Evolutionary conservation across 495 filamentous ascomycete species (phyloP), one percentile per base, ranked within the genome.

Genomic region (Penicillium lagena): DNA sequence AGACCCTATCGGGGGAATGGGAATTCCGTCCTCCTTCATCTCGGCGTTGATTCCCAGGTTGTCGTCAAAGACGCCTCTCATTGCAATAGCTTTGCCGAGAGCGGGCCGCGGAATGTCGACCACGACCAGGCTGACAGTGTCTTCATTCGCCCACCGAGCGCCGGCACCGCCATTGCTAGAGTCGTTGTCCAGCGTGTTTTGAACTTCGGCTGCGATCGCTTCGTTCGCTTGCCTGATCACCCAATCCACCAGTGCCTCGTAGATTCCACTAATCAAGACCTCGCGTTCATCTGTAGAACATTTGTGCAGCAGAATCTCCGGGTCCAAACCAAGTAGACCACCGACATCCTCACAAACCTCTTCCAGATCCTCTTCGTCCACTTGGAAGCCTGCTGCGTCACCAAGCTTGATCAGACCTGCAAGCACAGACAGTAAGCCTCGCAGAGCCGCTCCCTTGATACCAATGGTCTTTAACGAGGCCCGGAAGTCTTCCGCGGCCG

Each of bases 191-290:
- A 83, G 79, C 2, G 72, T 73, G 40, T 79, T 76, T 27, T 76
- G 72, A 49, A 97, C 74, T 44, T 96, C 89, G 14, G 71, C 70
- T 1, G 79, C 73, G 54, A 98, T 93, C 30, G 91, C 80, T n/a
- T 86, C 82, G 51, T 98, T 98, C 35, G 89, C 89, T 56, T 87
- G 90, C 14, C 73, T 66, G 38, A 97, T 81, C 5, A 97, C 83
- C 89, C 90, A 96, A 60, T 98, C 93, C 2, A 98, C 90, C 39
- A 97, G 66, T 31, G 91, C 87, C 62, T 98, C 94, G 55, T 98
- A 97, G 13, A 97, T 71, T 1, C 87, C 90, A 9, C 81, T 79
- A 47, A 98, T 86, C 36, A 96, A 68, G 9, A 85, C 77, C 60
- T 85, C 79, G 7, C 93, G 81, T 42, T 98, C 93, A 35, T 83